Base-by-base conservation (phyloP, 768 basidiomycete species). In the Hysterangium stoloniferum region DNA sequence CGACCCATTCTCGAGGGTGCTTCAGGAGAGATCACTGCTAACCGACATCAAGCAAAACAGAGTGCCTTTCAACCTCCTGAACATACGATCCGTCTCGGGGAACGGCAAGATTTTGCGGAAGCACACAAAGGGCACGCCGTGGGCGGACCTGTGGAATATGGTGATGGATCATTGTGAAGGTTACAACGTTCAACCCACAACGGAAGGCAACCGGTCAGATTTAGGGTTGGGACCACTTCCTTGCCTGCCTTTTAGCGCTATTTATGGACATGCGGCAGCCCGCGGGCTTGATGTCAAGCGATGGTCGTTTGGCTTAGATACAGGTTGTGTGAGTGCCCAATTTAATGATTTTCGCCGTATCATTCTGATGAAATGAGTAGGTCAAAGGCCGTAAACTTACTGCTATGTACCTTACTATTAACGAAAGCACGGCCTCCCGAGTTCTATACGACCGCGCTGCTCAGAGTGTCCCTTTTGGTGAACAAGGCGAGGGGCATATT, bases 251-350 rank as follows among this genome's bases (percentile, higher is more conserved):
- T 73, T 79, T 1, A 86, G 77, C 33, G 80, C 90, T n/a, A 66
- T 95, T 5, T 96, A 95, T 63, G 94, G 91, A 0, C 94, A 96
- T 59, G 75, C 82, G 6, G 92, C 93, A 4, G 69, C 75, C 3
- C 73, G 87, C 24, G 88, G 86, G 11, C 71, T 96, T 11, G 89
- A 93, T 62, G 64, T 91, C 56, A 83, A 85, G 54, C 73, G 85
- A 19, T 95, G 86, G 84, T 79, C 82, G 2, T 68, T 92, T 53
- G 94, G 94, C 1, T 66, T 95, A 29, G 94, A 98, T 63, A 76
- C 85, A 0, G 93, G 88, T 9, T 95, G 92, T 60, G 86, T 91
- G 62, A 63, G 82, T n/a, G n/a, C n/a, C n/a, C n/a, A n/a, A n/a
- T n/a, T n/a, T n/a, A n/a, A n/a, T n/a, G n/a, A n/a, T 70, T 36